A percentile compares a stretch with the other conserved stretches of the same genome.
phyloP scores from a whole-genome alignment of 345 rosid genomes.

The Lepidium sativum region DNA sequence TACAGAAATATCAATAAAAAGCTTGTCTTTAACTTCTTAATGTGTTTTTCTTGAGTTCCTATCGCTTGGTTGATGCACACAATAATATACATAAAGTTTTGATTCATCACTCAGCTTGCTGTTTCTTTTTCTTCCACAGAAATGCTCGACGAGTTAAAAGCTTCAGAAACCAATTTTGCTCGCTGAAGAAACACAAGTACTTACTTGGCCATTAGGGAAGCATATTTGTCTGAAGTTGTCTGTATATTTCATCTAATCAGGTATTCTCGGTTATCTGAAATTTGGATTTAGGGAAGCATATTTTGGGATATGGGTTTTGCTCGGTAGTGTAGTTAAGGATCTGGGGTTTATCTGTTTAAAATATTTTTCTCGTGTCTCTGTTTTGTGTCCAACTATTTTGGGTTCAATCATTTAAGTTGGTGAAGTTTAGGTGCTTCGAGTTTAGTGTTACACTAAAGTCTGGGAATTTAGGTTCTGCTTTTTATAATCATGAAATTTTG shows the following conservation, averaged over 20 bases:
- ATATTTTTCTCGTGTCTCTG: background rate
- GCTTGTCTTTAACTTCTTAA: background rate
- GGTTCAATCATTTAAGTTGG: slow-evolving; percentile 25
- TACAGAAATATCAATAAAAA: background rate
- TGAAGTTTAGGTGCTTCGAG: slow-evolving; percentile 35
- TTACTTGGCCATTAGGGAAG: slow-evolving; percentile 2
- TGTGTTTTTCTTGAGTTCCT: background rate
- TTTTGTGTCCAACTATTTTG: background rate
- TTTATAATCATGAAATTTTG: background rate
- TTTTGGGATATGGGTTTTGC: slow-evolving; percentile 18
- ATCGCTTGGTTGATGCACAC: background rate
- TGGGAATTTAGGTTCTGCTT: background rate
- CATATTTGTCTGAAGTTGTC: slow-evolving; percentile 7
- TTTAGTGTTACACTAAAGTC: slow-evolving; percentile 3
- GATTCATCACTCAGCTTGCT: background rate
- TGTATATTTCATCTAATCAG: slow-evolving; percentile 7
- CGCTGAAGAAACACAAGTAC: background rate
- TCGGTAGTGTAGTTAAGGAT: slow-evolving; percentile 7
- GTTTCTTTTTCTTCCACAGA: background rate
- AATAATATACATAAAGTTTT: background rate
- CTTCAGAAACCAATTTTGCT: slow-evolving; percentile 6
- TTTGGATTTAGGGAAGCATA: slow-evolving; percentile 10
- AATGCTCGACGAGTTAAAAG: background rate
- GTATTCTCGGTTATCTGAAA: slow-evolving; percentile 8
- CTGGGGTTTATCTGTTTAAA: background rate